Percentiles rank a stretch among this genome's conserved stretches.
These are phyloP conservation scores for Glarea lozoyensis DNA, from an alignment of 495 filamentous ascomycete genomes.

Conservation along the genomic window DNA sequence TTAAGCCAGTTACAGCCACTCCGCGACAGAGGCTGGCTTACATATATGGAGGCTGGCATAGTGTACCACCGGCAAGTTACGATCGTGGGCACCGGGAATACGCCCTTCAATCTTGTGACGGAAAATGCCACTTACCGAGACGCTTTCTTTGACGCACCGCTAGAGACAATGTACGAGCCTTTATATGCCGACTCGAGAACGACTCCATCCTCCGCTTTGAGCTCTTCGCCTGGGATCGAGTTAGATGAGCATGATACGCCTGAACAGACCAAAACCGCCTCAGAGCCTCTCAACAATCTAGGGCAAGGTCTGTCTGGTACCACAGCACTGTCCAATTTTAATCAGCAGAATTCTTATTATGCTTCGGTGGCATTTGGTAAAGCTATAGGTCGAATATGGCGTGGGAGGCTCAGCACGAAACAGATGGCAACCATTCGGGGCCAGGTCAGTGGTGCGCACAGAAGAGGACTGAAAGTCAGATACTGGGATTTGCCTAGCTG, in stretches of 20 bases:
- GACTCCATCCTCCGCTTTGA: too few species aligned
- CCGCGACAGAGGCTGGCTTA: slow-evolving; percentile 51
- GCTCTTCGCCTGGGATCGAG: too few species aligned
- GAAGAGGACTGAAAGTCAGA: slow-evolving; percentile 58
- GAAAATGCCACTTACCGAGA: slow-evolving; percentile 44
- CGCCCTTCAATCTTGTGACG: slow-evolving; percentile 53
- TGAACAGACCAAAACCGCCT: not conserved
- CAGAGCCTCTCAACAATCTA: not conserved
- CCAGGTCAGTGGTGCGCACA: slow-evolving; percentile 62
- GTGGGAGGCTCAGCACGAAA: slow-evolving; percentile 27
- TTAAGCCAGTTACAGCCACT: slow-evolving; percentile 56
- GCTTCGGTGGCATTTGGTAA: slow-evolving; percentile 39
- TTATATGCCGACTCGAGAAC: not conserved
- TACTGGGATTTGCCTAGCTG: slow-evolving; percentile 77
- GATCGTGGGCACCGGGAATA: slow-evolving; percentile 71
- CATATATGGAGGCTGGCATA: slow-evolving; percentile 43
- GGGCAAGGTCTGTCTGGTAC: slow-evolving; percentile 19
- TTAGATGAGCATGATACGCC: slow-evolving; percentile 9
- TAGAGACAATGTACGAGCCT: slow-evolving; percentile 26
- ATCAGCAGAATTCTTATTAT: slow-evolving; percentile 42
- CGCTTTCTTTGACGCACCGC: slow-evolving; percentile 61
- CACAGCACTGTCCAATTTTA: slow-evolving; percentile 24
- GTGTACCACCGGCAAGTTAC: slow-evolving; percentile 53
- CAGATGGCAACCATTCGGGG: slow-evolving; percentile 54
- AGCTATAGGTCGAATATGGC: slow-evolving; percentile 38